Evolutionary conservation across 2,329 filamentous ascomycete species (phyloP).

Genomic region (Aspergillus terreus): DNA sequence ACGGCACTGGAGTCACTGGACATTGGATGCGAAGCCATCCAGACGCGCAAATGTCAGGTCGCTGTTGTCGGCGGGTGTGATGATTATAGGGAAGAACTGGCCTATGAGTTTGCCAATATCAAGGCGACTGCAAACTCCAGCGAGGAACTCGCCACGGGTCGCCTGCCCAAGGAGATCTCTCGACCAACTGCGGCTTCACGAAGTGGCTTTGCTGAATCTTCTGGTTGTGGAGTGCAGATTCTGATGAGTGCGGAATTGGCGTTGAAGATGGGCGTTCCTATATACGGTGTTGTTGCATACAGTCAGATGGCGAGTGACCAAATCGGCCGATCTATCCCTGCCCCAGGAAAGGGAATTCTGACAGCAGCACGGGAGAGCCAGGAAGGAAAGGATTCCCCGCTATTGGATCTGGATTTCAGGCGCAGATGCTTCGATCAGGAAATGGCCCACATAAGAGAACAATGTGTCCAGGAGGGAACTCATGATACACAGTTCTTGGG

Average conservation of each 20-base stretch:
- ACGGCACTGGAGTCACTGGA: conserved; percentile 94
- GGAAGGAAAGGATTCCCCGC: conserved; percentile 82
- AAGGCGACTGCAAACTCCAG: conserved; percentile 95
- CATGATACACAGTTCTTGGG: not conserved
- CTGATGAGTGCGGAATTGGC: conserved; percentile 32
- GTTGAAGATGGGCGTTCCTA: conserved; percentile 35
- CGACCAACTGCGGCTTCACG: conserved; percentile 90
- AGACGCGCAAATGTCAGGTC: conserved; percentile 91
- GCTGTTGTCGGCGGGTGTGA: conserved; percentile 97
- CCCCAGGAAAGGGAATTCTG: conserved; percentile 77
- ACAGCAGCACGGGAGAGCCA: conserved; percentile 84
- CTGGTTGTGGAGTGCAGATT: conserved; percentile 92
- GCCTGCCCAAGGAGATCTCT: conserved; percentile 93
- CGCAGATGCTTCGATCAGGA: conserved; percentile 90
- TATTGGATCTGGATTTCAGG: conserved; percentile 92
- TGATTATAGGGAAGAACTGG: conserved; percentile 96
- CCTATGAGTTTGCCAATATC: conserved; percentile 99
- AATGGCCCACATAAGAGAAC: conserved; percentile 58
- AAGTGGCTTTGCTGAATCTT: conserved; percentile 97
- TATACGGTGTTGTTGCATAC: conserved; percentile 85
- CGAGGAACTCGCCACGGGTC: conserved; percentile 87
- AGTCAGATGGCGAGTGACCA: conserved; percentile 95
- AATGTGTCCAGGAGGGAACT: not conserved
- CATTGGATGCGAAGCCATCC: conserved; percentile 93
- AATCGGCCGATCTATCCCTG: conserved; percentile 92